Evolutionary conservation across 163 green algal genomes (phyloP), one percentile per base, ranked within the genome.

Genomic region (Chlamydomonas reinhardtii): DNA sequence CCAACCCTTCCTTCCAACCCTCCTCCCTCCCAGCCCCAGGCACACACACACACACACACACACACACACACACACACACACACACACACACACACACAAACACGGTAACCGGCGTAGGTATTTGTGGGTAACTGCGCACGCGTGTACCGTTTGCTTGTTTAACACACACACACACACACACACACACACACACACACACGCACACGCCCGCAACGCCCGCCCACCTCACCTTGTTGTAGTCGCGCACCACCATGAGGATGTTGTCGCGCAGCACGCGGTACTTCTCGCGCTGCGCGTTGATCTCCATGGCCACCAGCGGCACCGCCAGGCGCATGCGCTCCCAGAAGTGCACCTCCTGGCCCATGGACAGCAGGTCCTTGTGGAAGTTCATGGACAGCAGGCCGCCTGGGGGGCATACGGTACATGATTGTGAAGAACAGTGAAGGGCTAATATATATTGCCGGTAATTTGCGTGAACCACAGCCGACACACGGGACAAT

Each of bases 381-480:
- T 97, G 90, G 84, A 98, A 97, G 90, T 98, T 97, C 82, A 97
- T 92, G 17, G 87, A 91, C 77, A 98, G 85, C 39, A 96, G 83
- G n/a, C 95, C 95, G 65, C 91, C 91, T 93, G 88, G 66, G 54
- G 29, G 39, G 39, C 39, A 8, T 48, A 8, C 39, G 39, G 39
- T 8, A 48, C 39, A 48, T 48, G 39, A 8, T 48, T 5, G 39
- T 8, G 56, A 14, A n/a, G 34, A 32, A 43, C 35, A 27, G 66
- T 17, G 54, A 64, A 27, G 20, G 56, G 56, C 19, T 2, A 14
- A 12, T n/a, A n/a, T n/a, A n/a, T n/a, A n/a, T n/a, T n/a, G n/a
- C n/a, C n/a, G n/a, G n/a, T n/a, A n/a, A n/a, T n/a, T n/a, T n/a
- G n/a, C n/a, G n/a, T n/a, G n/a, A n/a, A n/a, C n/a, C n/a, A n/a